Conservation (phyloP, 169 alveolate genomes). For the Perkinsus olseni region DNA sequence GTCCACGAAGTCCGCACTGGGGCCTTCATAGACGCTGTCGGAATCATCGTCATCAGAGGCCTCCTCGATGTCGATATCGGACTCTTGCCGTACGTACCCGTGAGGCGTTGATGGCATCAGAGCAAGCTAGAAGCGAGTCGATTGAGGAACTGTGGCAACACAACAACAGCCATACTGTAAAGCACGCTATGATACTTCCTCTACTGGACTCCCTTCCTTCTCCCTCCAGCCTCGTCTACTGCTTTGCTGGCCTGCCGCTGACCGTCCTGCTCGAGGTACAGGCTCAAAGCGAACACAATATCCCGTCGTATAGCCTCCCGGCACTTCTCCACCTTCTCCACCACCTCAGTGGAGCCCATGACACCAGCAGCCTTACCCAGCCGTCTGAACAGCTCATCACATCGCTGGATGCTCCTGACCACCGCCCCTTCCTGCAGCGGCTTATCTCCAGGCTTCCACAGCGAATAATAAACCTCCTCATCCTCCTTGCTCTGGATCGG, state of each 20-base stretch:
- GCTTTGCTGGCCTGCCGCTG: neutral
- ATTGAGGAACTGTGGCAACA: neutral
- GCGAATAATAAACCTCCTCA: neutral
- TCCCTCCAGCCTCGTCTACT: neutral
- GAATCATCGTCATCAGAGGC: neutral
- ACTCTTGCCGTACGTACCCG: neutral
- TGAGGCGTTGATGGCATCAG: neutral
- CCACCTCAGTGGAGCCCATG: conserved; percentile 69
- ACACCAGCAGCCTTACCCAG: conserved; percentile 63
- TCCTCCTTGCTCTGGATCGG: neutral
- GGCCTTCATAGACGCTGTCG: neutral
- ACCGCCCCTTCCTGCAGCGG: conserved; percentile 78
- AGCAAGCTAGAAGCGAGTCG: neutral
- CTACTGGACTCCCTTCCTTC: neutral
- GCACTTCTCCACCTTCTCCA: conserved; percentile 57
- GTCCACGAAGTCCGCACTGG: neutral
- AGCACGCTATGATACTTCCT: neutral
- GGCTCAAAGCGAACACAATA: conserved; percentile 76
- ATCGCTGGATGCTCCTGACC: conserved; percentile 71
- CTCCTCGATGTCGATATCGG: neutral
- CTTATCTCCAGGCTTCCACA: neutral
- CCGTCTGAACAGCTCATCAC: conserved; percentile 67
- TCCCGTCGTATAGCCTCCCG: conserved; percentile 71
- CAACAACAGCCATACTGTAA: neutral
- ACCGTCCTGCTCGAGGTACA: conserved; percentile 48